A percentile compares a stretch with the other conserved stretches of the same genome.
Evolutionary conservation across 2,329 filamentous ascomycete species (phyloP).

Genomic region (Diaporthe humulicola): DNA sequence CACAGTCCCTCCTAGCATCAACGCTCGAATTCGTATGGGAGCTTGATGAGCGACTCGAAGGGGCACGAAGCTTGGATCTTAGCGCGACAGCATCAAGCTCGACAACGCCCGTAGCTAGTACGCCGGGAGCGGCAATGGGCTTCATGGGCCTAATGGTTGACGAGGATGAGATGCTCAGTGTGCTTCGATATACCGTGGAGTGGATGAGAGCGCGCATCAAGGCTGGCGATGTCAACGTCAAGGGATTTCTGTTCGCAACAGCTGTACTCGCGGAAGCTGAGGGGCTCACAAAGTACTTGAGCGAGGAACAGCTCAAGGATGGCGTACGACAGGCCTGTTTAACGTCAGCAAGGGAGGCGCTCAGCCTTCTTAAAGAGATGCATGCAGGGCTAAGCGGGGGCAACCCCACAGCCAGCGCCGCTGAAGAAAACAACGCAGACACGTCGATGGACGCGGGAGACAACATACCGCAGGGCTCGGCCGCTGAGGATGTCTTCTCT

Average conservation of each 20-base stretch:
- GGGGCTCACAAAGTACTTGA: slow-evolving; percentile 53
- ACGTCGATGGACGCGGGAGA: slow-evolving; percentile 1
- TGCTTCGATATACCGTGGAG: slow-evolving; percentile 55
- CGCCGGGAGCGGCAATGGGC: slow-evolving; percentile 20
- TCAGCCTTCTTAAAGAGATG: slow-evolving; percentile 51
- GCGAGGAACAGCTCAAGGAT: slow-evolving; percentile 50
- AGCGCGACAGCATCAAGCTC: neutral
- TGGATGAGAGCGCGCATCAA: slow-evolving; percentile 58
- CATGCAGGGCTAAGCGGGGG: slow-evolving; percentile 39
- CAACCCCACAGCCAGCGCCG: neutral
- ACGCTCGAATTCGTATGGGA: slow-evolving; percentile 61
- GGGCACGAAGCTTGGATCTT: slow-evolving; percentile 45
- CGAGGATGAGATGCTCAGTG: slow-evolving; percentile 57
- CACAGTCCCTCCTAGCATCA: slow-evolving; percentile 57
- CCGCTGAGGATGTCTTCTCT: neutral
- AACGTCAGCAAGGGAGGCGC: slow-evolving; percentile 49
- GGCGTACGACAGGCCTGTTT: slow-evolving; percentile 54
- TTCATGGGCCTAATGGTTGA: slow-evolving; percentile 43
- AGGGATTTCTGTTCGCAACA: slow-evolving; percentile 60
- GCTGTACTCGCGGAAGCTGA: slow-evolving; percentile 58
- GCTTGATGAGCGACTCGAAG: slow-evolving; percentile 55
- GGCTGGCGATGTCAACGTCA: slow-evolving; percentile 67
- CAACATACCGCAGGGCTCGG: neutral
- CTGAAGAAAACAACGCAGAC: neutral
- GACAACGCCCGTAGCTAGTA: neutral